phyloP scores from a whole-genome alignment of 768 basidiomycete genomes.

The Clitopilus hobsonii region DNA sequence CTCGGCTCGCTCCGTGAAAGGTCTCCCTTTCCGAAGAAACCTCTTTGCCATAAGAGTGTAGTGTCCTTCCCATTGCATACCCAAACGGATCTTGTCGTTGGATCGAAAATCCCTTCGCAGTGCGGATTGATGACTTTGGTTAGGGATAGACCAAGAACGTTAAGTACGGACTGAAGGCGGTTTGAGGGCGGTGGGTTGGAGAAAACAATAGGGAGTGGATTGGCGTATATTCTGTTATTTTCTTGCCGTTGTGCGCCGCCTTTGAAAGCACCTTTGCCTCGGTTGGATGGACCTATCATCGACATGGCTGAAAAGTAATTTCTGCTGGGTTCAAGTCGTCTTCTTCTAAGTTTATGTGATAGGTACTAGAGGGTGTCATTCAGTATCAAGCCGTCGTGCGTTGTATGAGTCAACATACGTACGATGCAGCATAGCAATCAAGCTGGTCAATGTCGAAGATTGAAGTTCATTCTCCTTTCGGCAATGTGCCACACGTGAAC shows the following conservation, averaged over 20 bases:
- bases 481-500: not conserved
- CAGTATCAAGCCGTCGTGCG: no score
- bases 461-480: not conserved
- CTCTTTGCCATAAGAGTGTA: constrained; percentile 75
- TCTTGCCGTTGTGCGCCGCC: constrained; percentile 51
- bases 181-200: constrained; percentile 33
- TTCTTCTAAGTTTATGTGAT: no score
- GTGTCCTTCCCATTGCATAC: constrained; percentile 61
- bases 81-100: constrained; percentile 85
- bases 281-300: constrained; percentile 22
- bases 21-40: constrained; percentile 97
- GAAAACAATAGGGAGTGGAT: constrained; percentile 65
- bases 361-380: no score
- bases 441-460: not conserved
- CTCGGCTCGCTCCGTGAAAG: constrained; percentile 93
- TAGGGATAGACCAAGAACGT: constrained; percentile 54
- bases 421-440: not conserved
- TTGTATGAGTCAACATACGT: not conserved
- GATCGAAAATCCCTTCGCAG: constrained; percentile 75
- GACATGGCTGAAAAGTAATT: constrained; percentile 5
- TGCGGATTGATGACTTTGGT: constrained; percentile 64
- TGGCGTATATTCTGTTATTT: constrained; percentile 62
- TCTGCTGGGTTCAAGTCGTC: not conserved
- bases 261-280: constrained; percentile 36
- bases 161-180: constrained; percentile 40